phyloP scores from a whole-genome alignment of 2,329 filamentous ascomycete genomes.

The Plenodomus tracheiphilus region DNA sequence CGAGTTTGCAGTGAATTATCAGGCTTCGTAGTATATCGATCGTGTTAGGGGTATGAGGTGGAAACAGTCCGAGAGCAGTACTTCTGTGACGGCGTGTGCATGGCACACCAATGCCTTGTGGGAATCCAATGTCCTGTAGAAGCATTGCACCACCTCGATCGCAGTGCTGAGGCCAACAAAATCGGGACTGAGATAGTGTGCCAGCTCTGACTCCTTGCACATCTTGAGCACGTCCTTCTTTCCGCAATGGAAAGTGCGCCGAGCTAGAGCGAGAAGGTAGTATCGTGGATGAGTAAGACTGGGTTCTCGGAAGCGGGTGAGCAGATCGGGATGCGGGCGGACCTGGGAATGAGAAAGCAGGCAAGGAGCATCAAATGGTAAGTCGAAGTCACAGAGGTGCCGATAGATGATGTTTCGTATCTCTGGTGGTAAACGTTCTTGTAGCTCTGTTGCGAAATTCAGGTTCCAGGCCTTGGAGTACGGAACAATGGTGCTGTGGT shows the following conservation, averaged over 20 bases:
- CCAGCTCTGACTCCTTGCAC: too few relatives aligned
- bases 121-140: background rate
- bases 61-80: slow-evolving; percentile 1
- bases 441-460: slow-evolving; percentile 1
- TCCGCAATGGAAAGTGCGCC: too few relatives aligned
- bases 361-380: too few relatives aligned
- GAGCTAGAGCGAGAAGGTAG: too few relatives aligned
- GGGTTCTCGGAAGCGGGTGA: too few relatives aligned
- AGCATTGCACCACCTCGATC: background rate
- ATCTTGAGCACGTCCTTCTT: too few relatives aligned
- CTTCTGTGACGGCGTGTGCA: background rate
- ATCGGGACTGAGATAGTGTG: slow-evolving; percentile 1
- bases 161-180: slow-evolving; percentile 1
- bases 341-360: too few relatives aligned
- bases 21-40: slow-evolving; percentile 1
- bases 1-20: slow-evolving; percentile 5
- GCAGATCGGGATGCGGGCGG: too few relatives aligned
- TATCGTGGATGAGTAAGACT: too few relatives aligned
- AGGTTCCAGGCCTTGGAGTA: slow-evolving; percentile 4
- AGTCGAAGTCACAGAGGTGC: slow-evolving; percentile 1
- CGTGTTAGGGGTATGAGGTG: background rate
- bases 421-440: slow-evolving; percentile 1
- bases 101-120: background rate
- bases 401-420: slow-evolving; percentile 4
- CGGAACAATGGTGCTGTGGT: slow-evolving; percentile 1